These are phyloP conservation scores for Acrodontium crateriforme DNA, from an alignment of 2,329 filamentous ascomycete species.

Conservation along the genomic window DNA sequence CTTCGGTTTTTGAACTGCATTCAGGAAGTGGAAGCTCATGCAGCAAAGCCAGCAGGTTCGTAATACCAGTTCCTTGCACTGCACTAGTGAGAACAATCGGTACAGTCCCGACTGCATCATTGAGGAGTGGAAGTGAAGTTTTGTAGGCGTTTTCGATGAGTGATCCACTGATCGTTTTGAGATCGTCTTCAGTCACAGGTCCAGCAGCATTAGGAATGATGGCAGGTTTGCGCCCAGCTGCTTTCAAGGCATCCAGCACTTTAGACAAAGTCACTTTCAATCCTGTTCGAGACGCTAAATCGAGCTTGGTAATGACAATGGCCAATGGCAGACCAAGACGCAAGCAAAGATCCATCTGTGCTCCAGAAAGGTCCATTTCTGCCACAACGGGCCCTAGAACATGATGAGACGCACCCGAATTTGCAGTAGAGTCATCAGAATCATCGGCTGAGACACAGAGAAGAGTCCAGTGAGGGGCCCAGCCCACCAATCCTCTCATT, in stretches of 20 bases:
- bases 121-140: conserved; percentile 38
- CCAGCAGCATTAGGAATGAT: conserved; percentile 40
- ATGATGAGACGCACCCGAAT: conserved; percentile 36
- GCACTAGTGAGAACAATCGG: conserved; percentile 83
- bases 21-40: conserved; percentile 54
- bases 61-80: conserved; percentile 70
- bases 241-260: conserved; percentile 65
- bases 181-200: conserved; percentile 28
- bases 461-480: conserved; percentile 88
- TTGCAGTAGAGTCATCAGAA: conserved; percentile 35
- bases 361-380: conserved; percentile 58
- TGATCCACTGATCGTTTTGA: conserved; percentile 46
- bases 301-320: conserved; percentile 80
- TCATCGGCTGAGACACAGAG: conserved; percentile 78
- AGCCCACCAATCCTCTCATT: conserved; percentile 78
- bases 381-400: conserved; percentile 36
- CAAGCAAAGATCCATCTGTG: conserved; percentile 74
- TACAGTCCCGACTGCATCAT: conserved; percentile 41
- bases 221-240: conserved; percentile 56
- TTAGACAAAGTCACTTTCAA: conserved; percentile 58
- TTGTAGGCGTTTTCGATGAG: conserved; percentile 41
- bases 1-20: conserved; percentile 16
- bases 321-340: conserved; percentile 65
- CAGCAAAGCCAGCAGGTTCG: conserved; percentile 68
- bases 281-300: conserved; percentile 61